Conservation (phyloP, 345 rosid genomes). For the Litchi chinensis region DNA sequence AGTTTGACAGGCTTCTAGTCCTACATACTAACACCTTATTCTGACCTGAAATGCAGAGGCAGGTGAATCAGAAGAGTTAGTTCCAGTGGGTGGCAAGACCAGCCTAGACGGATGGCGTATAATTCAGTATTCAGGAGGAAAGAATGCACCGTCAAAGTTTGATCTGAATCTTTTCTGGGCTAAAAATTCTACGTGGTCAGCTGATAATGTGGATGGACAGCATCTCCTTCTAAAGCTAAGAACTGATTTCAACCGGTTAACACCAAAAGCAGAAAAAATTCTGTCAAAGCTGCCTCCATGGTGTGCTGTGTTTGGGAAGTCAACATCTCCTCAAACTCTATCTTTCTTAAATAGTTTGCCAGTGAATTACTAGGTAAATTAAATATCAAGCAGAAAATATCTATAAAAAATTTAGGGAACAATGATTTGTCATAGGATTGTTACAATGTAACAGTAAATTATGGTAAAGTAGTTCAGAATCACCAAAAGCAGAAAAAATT, state of each 20-base stretch:
- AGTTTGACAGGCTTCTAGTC: not conserved
- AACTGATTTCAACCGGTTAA: conserved; percentile 61
- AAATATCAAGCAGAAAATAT: not conserved
- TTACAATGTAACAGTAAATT: not conserved
- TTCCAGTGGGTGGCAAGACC: conserved; percentile 54
- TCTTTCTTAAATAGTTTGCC: conserved; percentile 72
- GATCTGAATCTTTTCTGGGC: conserved; percentile 55
- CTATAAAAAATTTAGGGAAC: not conserved
- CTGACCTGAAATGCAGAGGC: conserved; percentile 38
- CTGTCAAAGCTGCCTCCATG: conserved; percentile 66
- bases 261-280: conserved; percentile 60
- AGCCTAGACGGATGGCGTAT: conserved; percentile 74
- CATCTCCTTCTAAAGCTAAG: conserved; percentile 74
- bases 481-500: conserved; percentile 60
- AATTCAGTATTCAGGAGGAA: conserved; percentile 87
- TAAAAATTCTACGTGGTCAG: conserved; percentile 29
- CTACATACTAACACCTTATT: not conserved
- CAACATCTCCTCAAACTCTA: conserved; percentile 70
- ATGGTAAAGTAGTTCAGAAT: not conserved
- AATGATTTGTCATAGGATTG: not conserved
- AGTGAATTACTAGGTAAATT: conserved; percentile 37
- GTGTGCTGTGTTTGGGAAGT: conserved; percentile 87
- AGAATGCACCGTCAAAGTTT: conserved; percentile 58
- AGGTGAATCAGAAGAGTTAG: conserved; percentile 55
- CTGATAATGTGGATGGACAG: conserved; percentile 2